Evolutionary conservation across 164 flowering plant genomes (phyloP).

Genomic region (Pachysandra terminalis): DNA sequence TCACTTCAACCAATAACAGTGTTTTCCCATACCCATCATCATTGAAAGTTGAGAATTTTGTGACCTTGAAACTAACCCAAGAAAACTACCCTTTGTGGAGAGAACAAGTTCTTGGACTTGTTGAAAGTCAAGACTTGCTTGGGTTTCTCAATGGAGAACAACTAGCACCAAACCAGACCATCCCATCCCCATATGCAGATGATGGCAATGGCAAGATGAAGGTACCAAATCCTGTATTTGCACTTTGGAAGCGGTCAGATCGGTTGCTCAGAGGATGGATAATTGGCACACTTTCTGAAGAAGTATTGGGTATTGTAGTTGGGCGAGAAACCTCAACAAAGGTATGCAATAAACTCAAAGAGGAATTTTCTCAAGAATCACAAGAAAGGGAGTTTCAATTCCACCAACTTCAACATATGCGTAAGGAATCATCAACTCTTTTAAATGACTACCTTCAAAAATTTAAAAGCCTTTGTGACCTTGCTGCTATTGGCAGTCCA

Average conservation of each 20-base stretch:
- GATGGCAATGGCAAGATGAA: too few relatives aligned
- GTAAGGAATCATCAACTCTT: background rate
- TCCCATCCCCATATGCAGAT: background rate
- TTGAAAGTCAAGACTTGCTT: constrained; percentile 13
- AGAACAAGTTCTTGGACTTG: background rate
- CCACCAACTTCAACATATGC: background rate
- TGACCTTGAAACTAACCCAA: constrained; percentile 3
- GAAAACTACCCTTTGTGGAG: constrained; percentile 11
- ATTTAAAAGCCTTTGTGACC: background rate
- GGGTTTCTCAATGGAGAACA: background rate
- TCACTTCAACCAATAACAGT: too few relatives aligned
- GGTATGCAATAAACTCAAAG: background rate
- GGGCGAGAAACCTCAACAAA: background rate
- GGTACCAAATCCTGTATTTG: background rate
- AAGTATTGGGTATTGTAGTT: background rate
- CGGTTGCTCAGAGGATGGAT: constrained; percentile 5
- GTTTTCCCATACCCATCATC: background rate
- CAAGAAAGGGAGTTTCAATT: background rate
- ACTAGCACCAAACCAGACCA: background rate
- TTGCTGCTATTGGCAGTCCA: background rate
- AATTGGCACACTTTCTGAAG: background rate
- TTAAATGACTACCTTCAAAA: background rate
- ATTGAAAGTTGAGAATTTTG: constrained; percentile 3
- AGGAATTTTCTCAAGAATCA: background rate
- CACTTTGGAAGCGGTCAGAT: background rate